Evolutionary conservation across 2,329 filamentous ascomycete species (phyloP).

Genomic region (Rachicladosporium sp.): DNA sequence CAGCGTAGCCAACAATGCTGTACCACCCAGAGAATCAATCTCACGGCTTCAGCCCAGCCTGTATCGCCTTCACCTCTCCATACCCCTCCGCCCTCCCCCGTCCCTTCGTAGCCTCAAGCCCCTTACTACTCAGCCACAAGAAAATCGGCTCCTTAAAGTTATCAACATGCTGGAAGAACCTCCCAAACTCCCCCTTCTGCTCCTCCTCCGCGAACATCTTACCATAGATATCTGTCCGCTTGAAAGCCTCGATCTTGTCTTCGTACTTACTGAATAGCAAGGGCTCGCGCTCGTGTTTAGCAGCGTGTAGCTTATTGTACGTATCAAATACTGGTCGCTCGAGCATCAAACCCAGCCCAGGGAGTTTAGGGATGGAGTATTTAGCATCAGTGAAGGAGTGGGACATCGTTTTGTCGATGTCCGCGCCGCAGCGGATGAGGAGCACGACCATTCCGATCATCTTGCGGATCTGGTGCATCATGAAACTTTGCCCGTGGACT

Average conservation of each 20-base stretch:
- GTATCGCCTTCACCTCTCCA: constrained; percentile 2
- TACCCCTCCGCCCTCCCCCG: constrained; percentile 10
- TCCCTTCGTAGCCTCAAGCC: constrained; percentile 30
- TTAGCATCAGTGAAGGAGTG: constrained; percentile 60
- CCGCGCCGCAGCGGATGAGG: constrained; percentile 69
- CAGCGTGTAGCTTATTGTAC: constrained; percentile 65
- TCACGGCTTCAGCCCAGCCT: too few species aligned
- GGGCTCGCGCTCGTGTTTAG: constrained; percentile 50
- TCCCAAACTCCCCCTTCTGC: constrained; percentile 55
- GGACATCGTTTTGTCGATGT: constrained; percentile 52
- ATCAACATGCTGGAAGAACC: constrained; percentile 40
- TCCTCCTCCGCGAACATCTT: constrained; percentile 86
- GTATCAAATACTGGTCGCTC: constrained; percentile 84
- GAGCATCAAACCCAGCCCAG: constrained; percentile 73
- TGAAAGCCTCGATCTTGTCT: constrained; percentile 73
- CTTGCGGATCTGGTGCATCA: constrained; percentile 99
- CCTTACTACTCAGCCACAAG: constrained; percentile 38
- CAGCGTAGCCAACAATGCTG: background rate
- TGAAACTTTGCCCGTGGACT: constrained; percentile 95
- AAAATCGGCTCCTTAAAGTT: constrained; percentile 38
- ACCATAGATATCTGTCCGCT: constrained; percentile 82
- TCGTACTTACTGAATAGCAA: constrained; percentile 73
- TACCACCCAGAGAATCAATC: too few species aligned
- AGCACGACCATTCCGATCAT: constrained; percentile 92
- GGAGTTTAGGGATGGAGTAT: constrained; percentile 87